These are phyloP conservation scores for Ophiostoma himal-ulmi DNA, from an alignment of 2,329 filamentous ascomycete genomes.

Conservation along the genomic window DNA sequence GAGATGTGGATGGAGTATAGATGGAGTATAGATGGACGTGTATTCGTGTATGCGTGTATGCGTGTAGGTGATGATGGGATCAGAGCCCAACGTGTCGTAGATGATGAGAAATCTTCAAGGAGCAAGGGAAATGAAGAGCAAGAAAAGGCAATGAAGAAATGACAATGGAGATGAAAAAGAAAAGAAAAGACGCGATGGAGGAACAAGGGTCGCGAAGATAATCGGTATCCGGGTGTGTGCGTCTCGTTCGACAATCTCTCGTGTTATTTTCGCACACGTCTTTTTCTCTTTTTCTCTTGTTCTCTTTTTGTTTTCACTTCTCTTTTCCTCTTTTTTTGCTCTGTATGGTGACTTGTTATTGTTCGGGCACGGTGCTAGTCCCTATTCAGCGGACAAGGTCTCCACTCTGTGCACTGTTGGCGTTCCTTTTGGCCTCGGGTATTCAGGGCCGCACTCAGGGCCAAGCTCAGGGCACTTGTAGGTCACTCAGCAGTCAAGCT, in stretches of 20 bases:
- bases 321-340: background rate
- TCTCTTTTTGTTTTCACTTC: background rate
- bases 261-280: background rate
- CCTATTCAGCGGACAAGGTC: background rate
- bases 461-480: conserved; percentile 7
- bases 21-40: background rate
- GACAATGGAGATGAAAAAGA: conserved; percentile 5
- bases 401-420: background rate
- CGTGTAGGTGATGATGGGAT: background rate
- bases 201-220: background rate
- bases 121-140: background rate
- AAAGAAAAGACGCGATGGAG: background rate
- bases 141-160: background rate
- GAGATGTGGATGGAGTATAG: background rate
- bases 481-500: background rate
- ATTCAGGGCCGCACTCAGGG: background rate
- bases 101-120: background rate
- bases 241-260: conserved; percentile 2
- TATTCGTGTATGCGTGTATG: background rate
- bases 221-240: conserved; percentile 1
- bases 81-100: background rate
- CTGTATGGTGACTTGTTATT: conserved; percentile 7
- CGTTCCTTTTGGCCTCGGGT: background rate
- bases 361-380: background rate
- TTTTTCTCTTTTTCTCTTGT: background rate